A percentile compares a stretch with the other conserved stretches of the same genome.
These are phyloP conservation scores for Lenwebbia sp. DNA, from an alignment of 345 rosid genomes.

Conservation along the genomic window DNA sequence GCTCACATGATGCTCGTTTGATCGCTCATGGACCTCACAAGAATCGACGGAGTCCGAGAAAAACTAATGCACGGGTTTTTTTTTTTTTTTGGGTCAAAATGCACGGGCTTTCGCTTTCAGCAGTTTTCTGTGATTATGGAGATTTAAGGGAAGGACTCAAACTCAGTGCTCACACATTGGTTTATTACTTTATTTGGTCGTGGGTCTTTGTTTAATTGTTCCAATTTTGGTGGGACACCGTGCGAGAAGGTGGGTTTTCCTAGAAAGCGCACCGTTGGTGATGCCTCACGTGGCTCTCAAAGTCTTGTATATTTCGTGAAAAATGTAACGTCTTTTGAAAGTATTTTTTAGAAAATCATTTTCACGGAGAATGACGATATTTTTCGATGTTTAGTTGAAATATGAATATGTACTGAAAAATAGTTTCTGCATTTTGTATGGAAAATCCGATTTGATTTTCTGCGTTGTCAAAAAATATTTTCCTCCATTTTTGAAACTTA, in stretches of 20 bases:
- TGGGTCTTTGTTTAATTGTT: neutral
- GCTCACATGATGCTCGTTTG: slow-evolving; percentile 10
- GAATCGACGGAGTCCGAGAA: slow-evolving; percentile 8
- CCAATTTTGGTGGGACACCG: neutral
- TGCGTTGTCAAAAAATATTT: too few species aligned
- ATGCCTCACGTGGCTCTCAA: neutral
- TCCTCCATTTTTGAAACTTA: too few species aligned
- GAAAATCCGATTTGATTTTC: too few species aligned
- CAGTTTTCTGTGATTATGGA: neutral
- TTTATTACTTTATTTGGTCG: neutral
- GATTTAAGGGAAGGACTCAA: neutral
- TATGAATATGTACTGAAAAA: too few species aligned
- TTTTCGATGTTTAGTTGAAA: too few species aligned
- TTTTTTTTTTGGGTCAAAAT: neutral
- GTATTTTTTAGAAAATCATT: too few species aligned
- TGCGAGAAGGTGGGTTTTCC: neutral
- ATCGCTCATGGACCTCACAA: slow-evolving; percentile 40
- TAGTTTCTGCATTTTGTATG: too few species aligned
- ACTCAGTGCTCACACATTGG: neutral
- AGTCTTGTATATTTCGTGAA: too few species aligned
- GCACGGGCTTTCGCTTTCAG: neutral
- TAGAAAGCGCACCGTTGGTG: neutral
- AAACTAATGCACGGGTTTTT: neutral
- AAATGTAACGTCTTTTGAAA: too few species aligned
- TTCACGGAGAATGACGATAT: too few species aligned